Percentiles rank a stretch among this genome's conserved stretches.
Evolutionary conservation across 176 grass and related monocot genomes (phyloP).

Genomic region (Rhynchospora tenuis): DNA sequence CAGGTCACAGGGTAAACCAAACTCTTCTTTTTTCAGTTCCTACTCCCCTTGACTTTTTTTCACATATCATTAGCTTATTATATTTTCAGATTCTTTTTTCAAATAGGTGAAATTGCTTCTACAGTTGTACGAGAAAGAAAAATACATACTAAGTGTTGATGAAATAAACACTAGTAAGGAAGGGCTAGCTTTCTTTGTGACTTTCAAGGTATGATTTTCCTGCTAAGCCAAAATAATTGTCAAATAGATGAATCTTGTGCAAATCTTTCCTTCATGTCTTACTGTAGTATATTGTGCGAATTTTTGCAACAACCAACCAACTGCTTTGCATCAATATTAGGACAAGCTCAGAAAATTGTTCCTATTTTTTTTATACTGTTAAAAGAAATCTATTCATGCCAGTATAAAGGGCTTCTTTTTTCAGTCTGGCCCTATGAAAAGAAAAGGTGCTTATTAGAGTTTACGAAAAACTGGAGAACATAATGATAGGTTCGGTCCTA

Average conservation of each 20-base stretch:
- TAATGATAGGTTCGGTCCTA: background rate
- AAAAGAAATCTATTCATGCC: background rate
- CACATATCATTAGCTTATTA: background rate
- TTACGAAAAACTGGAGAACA: no score
- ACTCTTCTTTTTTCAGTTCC: background rate
- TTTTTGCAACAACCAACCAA: background rate
- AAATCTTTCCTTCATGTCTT: background rate
- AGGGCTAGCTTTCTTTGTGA: constrained; percentile 34
- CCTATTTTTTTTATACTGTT: background rate
- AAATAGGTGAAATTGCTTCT: constrained; percentile 54
- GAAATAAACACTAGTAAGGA: constrained; percentile 20
- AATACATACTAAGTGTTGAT: constrained; percentile 59
- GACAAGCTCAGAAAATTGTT: background rate
- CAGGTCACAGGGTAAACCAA: constrained; percentile 41
- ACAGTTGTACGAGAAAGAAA: constrained; percentile 69
- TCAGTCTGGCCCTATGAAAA: background rate
- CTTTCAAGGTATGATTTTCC: constrained; percentile 54
- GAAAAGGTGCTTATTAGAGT: background rate
- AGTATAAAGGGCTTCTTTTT: background rate
- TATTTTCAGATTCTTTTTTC: constrained; percentile 5
- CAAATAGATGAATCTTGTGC: background rate
- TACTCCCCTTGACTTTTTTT: background rate
- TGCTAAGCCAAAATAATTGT: background rate
- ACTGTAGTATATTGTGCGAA: background rate
- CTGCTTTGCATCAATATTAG: background rate